phyloP scores from a whole-genome alignment of 305 asterid species.

The Solanum aculeatissimum region DNA sequence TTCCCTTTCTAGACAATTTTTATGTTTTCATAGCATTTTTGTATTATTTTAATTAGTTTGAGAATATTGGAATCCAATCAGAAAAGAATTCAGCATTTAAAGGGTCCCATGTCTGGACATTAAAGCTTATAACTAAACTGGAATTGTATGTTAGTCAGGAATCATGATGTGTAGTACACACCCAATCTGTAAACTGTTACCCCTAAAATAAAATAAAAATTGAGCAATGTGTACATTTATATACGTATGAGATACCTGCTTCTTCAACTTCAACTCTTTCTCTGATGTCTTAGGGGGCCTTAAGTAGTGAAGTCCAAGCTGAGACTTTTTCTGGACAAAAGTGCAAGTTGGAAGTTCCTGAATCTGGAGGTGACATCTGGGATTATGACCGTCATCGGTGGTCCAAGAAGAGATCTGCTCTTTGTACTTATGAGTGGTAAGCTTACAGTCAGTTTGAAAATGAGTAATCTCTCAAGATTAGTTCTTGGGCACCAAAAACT shows the following conservation, averaged over 20 bases:
- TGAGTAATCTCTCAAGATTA: neutral
- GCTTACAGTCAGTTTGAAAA: neutral
- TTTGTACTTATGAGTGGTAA: slow-evolving; percentile 75
- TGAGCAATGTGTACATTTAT: neutral
- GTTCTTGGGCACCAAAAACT: neutral
- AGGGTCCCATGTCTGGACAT: neutral
- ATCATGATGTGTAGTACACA: neutral
- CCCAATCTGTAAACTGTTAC: neutral
- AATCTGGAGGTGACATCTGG: slow-evolving; percentile 57
- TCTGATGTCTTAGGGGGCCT: slow-evolving; percentile 23
- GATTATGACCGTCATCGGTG: slow-evolving; percentile 48
- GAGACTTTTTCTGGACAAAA: slow-evolving; percentile 25
- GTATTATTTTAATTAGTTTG: neutral
- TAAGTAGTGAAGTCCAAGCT: slow-evolving; percentile 11
- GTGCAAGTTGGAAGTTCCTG: slow-evolving; percentile 42
- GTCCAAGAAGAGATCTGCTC: slow-evolving; percentile 58
- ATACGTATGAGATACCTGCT: neutral
- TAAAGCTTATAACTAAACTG: neutral
- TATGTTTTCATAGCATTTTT: neutral
- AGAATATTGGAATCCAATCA: neutral
- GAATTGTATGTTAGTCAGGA: neutral
- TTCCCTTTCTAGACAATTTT: neutral
- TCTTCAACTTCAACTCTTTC: neutral
- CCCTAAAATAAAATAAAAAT: neutral
- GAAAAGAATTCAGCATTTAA: neutral